Evolutionary conservation across 441 rosid genomes (phyloP).

Genomic region (Populus tomentosa): DNA sequence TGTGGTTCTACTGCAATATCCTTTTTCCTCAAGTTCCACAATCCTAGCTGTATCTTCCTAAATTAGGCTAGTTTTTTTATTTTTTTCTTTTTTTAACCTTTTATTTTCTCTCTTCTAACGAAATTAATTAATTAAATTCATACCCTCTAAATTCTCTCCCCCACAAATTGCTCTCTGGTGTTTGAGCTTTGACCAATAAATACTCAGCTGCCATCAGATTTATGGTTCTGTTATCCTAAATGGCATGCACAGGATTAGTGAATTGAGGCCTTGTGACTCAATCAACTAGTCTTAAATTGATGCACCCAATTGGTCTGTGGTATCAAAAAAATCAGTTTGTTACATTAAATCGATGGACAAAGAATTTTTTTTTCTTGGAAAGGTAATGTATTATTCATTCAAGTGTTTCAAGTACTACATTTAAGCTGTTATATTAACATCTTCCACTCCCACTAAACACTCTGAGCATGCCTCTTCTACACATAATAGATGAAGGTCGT

Average conservation of each 20-base stretch:
- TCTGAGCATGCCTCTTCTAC: constrained; percentile 28
- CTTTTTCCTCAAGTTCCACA: not conserved
- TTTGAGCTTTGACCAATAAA: not conserved
- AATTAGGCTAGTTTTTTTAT: not conserved
- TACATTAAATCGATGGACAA: not conserved
- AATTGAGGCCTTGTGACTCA: not conserved
- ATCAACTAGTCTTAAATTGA: not conserved
- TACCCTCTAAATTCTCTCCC: not conserved
- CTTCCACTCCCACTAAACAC: not conserved
- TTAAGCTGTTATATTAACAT: not conserved
- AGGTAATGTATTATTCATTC: not conserved
- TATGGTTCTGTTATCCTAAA: not conserved
- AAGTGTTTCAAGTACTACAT: not conserved
- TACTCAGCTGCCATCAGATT: not conserved
- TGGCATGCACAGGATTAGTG: not conserved
- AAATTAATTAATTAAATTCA: too few relatives aligned
- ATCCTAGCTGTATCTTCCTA: not conserved
- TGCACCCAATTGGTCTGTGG: not conserved
- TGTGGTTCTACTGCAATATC: not conserved
- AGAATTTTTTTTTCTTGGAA: not conserved
- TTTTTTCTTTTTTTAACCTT: too few relatives aligned
- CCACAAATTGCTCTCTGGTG: not conserved
- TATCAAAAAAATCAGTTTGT: not conserved
- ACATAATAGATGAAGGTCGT: constrained; percentile 75
- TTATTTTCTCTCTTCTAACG: not conserved